phyloP scores from a whole-genome alignment of 176 grass and related monocot genomes.

The Microstegium vimineum region DNA sequence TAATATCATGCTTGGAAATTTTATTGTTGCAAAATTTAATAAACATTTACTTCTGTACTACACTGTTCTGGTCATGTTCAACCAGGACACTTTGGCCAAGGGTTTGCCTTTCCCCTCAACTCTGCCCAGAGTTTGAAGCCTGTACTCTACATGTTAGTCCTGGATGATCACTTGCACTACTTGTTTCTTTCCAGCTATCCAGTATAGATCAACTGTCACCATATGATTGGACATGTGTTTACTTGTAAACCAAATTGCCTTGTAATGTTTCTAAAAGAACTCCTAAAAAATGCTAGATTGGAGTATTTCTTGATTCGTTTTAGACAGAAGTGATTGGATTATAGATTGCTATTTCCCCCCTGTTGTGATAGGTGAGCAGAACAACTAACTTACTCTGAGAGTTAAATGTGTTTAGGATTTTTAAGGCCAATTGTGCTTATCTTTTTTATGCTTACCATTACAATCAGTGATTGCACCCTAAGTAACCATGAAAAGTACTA shows the following conservation, averaged over 20 bases:
- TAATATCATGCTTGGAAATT: neutral
- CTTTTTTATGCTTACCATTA: neutral
- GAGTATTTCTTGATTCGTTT: neutral
- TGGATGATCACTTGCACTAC: neutral
- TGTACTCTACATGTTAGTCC: neutral
- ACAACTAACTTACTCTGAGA: neutral
- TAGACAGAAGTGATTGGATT: neutral
- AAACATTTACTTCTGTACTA: neutral
- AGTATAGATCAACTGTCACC: neutral
- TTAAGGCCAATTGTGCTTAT: neutral
- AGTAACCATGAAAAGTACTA: neutral
- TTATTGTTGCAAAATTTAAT: neutral
- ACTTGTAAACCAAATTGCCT: neutral
- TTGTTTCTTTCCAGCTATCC: neutral
- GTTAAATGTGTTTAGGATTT: neutral
- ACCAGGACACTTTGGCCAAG: neutral
- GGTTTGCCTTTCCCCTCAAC: neutral
- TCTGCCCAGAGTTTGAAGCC: neutral
- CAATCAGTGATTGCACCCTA: neutral
- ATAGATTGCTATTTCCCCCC: neutral
- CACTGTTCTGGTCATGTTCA: neutral
- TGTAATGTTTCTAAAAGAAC: neutral
- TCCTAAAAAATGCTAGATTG: neutral
- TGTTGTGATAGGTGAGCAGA: neutral
- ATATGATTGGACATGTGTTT: neutral